A percentile compares a stretch with the other conserved stretches of the same genome.
Evolutionary conservation across 305 asterid species (phyloP).

Genomic region (Solanum hybrid): DNA sequence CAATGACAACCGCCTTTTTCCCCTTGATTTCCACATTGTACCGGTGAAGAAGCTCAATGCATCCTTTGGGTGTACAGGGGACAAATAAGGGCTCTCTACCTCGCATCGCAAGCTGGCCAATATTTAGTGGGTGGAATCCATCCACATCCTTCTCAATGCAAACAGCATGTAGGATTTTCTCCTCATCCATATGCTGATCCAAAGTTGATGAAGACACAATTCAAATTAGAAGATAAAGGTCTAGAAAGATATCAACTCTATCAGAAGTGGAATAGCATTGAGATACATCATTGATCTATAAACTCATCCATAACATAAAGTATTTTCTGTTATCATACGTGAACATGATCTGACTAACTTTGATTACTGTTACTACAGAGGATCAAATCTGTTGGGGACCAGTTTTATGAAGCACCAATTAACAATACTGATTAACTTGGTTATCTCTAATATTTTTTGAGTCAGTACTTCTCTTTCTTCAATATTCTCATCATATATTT

Average conservation of each 20-base stretch:
- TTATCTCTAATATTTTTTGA: neutral
- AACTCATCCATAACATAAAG: neutral
- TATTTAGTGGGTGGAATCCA: constrained; percentile 86
- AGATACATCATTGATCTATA: neutral
- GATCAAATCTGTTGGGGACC: neutral
- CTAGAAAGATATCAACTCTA: neutral
- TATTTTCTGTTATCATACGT: neutral
- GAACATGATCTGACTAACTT: neutral
- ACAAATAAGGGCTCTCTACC: constrained; percentile 82
- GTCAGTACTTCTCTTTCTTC: neutral
- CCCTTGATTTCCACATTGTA: constrained; percentile 69
- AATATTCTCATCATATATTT: neutral
- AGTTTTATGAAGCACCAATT: neutral
- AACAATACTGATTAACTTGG: neutral
- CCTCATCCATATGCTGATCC: constrained; percentile 80
- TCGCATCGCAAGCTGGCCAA: constrained; percentile 90
- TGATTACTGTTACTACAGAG: neutral
- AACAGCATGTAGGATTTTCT: constrained; percentile 69
- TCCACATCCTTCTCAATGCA: constrained; percentile 89
- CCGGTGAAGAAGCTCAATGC: constrained; percentile 81
- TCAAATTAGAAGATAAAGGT: neutral
- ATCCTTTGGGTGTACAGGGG: constrained; percentile 94
- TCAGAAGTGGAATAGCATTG: neutral
- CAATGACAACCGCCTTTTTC: constrained; percentile 78
- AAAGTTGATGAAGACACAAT: neutral